A percentile compares a stretch with the other conserved stretches of the same genome.
These are phyloP conservation scores for Bremia lactucae DNA, from an alignment of 352 stramenopile species.

Conservation along the genomic window DNA sequence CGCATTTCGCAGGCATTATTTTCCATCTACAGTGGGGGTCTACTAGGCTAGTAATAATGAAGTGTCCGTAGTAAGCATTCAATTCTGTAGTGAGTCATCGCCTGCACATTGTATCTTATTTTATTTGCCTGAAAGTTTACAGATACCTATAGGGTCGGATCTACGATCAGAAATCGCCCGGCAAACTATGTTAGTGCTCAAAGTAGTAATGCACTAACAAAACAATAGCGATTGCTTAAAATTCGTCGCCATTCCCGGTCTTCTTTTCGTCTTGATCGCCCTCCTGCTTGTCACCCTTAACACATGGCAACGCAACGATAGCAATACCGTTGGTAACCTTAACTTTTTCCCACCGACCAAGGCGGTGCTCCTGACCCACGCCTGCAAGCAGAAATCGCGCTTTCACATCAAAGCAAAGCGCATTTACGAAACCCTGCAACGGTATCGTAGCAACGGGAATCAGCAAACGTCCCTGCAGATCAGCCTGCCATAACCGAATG, in stretches of 20 bases:
- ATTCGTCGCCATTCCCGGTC: conserved; percentile 20
- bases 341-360: conserved; percentile 86
- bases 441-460: conserved; percentile 60
- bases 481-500: conserved; percentile 87
- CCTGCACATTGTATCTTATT: too few relatives aligned
- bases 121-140: too few relatives aligned
- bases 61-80: too few relatives aligned
- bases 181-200: too few relatives aligned
- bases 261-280: conserved; percentile 25
- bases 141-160: too few relatives aligned
- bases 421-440: conserved; percentile 63
- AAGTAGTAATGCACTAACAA: too few relatives aligned
- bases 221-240: too few relatives aligned
- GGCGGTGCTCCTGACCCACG: conserved; percentile 87
- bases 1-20: too few relatives aligned
- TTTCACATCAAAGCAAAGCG: conserved; percentile 59
- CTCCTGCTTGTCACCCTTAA: conserved; percentile 28
- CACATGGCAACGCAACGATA: conserved; percentile 74
- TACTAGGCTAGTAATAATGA: too few relatives aligned
- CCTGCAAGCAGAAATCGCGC: conserved; percentile 85
- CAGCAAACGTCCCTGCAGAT: conserved; percentile 59
- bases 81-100: too few relatives aligned
- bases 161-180: too few relatives aligned
- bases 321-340: conserved; percentile 86
- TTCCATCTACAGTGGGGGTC: too few relatives aligned